Base-by-base conservation (phyloP, 2,329 filamentous ascomycete species). In the Dactylellina haptotyla region DNA sequence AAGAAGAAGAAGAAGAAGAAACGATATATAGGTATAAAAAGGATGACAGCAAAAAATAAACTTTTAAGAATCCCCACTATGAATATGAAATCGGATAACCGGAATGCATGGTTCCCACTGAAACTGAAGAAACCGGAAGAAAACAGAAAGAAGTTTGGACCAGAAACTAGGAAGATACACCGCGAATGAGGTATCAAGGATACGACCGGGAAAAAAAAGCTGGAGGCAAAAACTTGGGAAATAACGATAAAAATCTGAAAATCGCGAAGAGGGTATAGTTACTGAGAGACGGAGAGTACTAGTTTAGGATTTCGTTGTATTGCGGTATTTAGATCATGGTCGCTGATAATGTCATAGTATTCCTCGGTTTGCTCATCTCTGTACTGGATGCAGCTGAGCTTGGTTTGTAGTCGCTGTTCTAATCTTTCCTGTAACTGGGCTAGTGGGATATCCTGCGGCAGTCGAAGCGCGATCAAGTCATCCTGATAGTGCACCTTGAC, bases 401-500 rank as follows among this genome's bases (percentile, higher is more conserved):
- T 84, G 56, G 96, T 86, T 82, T 93, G 93, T 76, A 96, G 85
- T 46, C 95, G 87, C 77, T 97, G 92, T 54, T 88, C 86, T 71
- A 98, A 88, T 82, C 95, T 96, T 76, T 93, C 89, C 77, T 90
- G 89, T 6, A 99, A 85, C 74, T 92, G 90, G 59, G 87, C 84
- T 80, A 89, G 95, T 61, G 86, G 86, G 78, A 96, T 92, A 62
- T 96, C 90, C 0, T 86, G 86, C 0, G 94, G 90, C 63, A 98
- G 92, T 32, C 93, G 89, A 78, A 99, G 93, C 46, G 95, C 91
- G 76, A 97, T 94, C 65, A 96, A 87, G 77, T 97, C 94, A 73
- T 93, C 90, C 76, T 94, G 91, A 83, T 92, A 97, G 83, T 91
- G 95, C 61, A 97, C 90, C 83, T 98, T 98, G 80, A 98, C 91